Percentiles rank a stretch among this genome's conserved stretches.
phyloP scores from a whole-genome alignment of 2,329 filamentous ascomycete species.

The Arthrobotrys pseudoclavata region DNA sequence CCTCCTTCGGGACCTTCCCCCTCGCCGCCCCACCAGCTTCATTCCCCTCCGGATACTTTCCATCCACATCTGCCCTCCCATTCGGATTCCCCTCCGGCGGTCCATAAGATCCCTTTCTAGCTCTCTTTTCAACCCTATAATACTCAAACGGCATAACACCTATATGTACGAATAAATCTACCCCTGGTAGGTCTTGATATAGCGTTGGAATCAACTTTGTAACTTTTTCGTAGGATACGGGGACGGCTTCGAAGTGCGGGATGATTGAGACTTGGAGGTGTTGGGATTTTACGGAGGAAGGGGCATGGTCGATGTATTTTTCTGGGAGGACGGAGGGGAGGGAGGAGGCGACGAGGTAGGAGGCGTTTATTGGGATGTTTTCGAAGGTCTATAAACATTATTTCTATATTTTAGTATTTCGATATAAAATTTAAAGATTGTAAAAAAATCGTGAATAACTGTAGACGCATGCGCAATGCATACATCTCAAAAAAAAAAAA shows the following conservation, averaged over 20 bases:
- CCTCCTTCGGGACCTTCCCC: slow-evolving; percentile 45
- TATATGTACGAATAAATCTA: slow-evolving; percentile 55
- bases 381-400: slow-evolving; percentile 23
- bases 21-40: slow-evolving; percentile 30
- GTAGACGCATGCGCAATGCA: not conserved
- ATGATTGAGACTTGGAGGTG: slow-evolving; percentile 52
- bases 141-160: slow-evolving; percentile 38
- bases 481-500: not conserved
- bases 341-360: slow-evolving; percentile 46
- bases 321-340: slow-evolving; percentile 42
- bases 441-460: too few species aligned
- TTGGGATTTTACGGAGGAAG: slow-evolving; percentile 13
- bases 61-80: slow-evolving; percentile 42
- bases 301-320: slow-evolving; percentile 49
- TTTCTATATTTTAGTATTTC: not conserved
- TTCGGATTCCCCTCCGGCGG: slow-evolving; percentile 27
- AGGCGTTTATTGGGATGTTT: slow-evolving; percentile 41
- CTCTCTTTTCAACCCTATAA: slow-evolving; percentile 49
- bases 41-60: slow-evolving; percentile 34
- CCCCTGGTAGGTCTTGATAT: slow-evolving; percentile 43
- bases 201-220: slow-evolving; percentile 42
- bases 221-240: slow-evolving; percentile 40
- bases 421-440: not conserved
- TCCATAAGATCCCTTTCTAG: slow-evolving; percentile 37
- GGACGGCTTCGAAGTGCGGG: slow-evolving; percentile 36